phyloP scores from a whole-genome alignment of 2,329 filamentous ascomycete species.

The Myotisia sp. region DNA sequence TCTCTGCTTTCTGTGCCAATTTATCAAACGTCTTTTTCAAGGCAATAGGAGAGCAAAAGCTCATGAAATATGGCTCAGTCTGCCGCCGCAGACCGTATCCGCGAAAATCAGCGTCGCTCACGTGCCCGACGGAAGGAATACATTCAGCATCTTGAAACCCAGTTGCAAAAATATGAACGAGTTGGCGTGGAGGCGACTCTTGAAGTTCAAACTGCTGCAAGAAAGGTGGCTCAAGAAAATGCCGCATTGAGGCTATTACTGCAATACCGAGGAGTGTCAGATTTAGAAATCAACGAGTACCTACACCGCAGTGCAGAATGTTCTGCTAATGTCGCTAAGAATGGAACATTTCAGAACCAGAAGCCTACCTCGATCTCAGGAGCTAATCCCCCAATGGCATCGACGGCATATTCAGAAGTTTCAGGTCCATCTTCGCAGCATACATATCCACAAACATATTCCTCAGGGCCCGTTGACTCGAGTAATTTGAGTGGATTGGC shows the following conservation, averaged over 20 bases:
- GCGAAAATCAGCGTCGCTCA: conserved; percentile 65
- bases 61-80: conserved; percentile 2
- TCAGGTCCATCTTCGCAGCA: background rate
- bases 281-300: conserved; percentile 38
- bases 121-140: conserved; percentile 62
- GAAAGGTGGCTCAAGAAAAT: conserved; percentile 57
- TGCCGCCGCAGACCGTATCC: conserved; percentile 40
- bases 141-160: conserved; percentile 52
- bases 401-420: background rate
- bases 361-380: too few relatives aligned
- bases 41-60: too few relatives aligned
- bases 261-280: conserved; percentile 41
- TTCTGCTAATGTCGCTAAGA: too few relatives aligned
- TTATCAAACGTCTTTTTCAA: too few relatives aligned
- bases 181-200: conserved; percentile 52
- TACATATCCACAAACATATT: conserved; percentile 1
- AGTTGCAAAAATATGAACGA: conserved; percentile 48
- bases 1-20: too few relatives aligned
- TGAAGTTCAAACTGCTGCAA: conserved; percentile 58
- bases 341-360: too few relatives aligned
- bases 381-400: too few relatives aligned
- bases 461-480: conserved; percentile 8
- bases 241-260: conserved; percentile 47
- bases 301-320: conserved; percentile 8
- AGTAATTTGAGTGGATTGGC: background rate